phyloP scores from a whole-genome alignment of 2,329 filamentous ascomycete genomes.

The Chrysosphaeria jannelii region DNA sequence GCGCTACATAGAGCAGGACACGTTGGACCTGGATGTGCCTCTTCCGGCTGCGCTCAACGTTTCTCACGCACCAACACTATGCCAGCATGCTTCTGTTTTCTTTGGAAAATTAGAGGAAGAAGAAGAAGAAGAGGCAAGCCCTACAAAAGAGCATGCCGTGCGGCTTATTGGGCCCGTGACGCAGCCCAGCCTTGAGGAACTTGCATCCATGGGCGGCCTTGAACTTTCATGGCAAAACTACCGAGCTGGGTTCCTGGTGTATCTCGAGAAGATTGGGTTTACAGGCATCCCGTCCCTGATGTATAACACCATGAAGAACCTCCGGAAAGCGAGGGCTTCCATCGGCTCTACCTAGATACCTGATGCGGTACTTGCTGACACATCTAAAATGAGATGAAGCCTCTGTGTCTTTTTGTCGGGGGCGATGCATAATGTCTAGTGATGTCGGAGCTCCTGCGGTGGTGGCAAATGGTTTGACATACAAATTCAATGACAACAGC shows the following conservation, averaged over 20 bases:
- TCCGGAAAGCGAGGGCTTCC: conserved; percentile 17
- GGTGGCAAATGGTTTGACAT: conserved; percentile 45
- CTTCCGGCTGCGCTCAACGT: conserved; percentile 23
- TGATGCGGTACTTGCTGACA: too few species aligned
- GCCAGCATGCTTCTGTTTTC: conserved; percentile 21
- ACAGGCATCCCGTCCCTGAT: conserved; percentile 39
- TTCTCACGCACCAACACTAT: conserved; percentile 25
- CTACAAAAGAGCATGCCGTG: conserved; percentile 20
- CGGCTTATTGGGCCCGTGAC: conserved; percentile 52
- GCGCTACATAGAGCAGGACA: conserved; percentile 14
- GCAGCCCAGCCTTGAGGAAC: conserved; percentile 27
- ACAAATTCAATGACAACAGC: conserved; percentile 65
- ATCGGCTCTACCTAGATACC: too few species aligned
- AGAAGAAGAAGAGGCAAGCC: conserved; percentile 10
- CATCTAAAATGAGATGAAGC: too few species aligned
- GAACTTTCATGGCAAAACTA: conserved; percentile 44
- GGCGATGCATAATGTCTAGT: too few species aligned
- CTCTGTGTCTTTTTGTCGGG: too few species aligned
- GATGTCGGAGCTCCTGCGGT: too few species aligned
- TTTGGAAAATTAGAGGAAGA: conserved; percentile 27
- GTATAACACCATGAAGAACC: conserved; percentile 52
- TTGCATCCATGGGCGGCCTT: conserved; percentile 35
- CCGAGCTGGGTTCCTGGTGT: conserved; percentile 36
- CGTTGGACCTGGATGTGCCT: conserved; percentile 15
- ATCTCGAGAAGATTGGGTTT: conserved; percentile 32